These are phyloP conservation scores for Penicillium vulpinum DNA, from an alignment of 2,329 filamentous ascomycete genomes.

Conservation along the genomic window DNA sequence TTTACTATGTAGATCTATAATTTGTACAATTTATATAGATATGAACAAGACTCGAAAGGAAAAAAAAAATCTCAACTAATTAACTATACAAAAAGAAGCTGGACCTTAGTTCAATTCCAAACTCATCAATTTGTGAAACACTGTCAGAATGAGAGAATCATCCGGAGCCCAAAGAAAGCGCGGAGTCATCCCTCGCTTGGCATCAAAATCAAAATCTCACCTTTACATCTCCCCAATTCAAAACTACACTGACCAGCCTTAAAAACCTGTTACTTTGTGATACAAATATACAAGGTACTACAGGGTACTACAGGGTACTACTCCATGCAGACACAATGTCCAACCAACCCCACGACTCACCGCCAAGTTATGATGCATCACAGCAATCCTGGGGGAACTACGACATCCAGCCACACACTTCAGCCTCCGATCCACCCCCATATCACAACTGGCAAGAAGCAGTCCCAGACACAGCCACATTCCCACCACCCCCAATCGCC, in stretches of 20 bases:
- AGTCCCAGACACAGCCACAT: conserved; percentile 59
- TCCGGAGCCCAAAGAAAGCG: background rate
- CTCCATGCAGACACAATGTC: background rate
- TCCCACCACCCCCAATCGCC: conserved; percentile 61
- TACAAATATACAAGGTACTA: no score
- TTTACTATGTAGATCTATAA: no score
- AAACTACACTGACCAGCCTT: background rate
- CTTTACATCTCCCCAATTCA: background rate
- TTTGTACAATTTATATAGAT: background rate
- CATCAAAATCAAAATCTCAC: background rate
- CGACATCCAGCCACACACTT: background rate
- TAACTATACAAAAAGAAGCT: no score
- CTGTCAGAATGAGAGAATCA: background rate
- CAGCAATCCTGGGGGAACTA: background rate
- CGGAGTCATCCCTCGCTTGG: background rate
- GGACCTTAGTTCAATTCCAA: background rate
- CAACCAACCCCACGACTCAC: conserved; percentile 2
- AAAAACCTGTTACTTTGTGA: background rate
- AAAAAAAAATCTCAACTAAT: no score
- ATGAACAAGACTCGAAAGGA: background rate
- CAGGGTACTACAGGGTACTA: no score
- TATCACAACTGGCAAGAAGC: conserved; percentile 63
- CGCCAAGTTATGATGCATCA: conserved; percentile 11
- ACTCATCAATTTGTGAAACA: background rate
- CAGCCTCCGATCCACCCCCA: conserved; percentile 47